Percentiles rank a stretch among this genome's conserved stretches.
These are phyloP conservation scores for Diaporthe ampelina DNA, from an alignment of 2,329 filamentous ascomycete genomes.

Conservation along the genomic window DNA sequence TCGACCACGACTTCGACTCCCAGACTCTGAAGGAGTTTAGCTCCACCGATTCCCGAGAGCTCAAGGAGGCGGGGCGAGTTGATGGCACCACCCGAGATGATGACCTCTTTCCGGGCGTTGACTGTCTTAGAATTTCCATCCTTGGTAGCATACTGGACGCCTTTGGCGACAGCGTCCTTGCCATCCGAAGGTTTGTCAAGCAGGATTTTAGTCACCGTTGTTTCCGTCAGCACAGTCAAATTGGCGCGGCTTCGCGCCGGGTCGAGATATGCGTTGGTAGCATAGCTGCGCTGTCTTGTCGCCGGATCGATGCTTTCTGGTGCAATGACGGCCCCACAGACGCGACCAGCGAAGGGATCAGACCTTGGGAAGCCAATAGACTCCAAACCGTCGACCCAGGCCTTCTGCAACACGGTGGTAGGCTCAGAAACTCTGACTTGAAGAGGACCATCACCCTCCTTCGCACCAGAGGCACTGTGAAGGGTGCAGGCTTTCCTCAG, in stretches of 20 bases:
- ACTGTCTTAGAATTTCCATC: background rate
- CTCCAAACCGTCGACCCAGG: slow-evolving; percentile 42
- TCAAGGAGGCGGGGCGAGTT: slow-evolving; percentile 32
- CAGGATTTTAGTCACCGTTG: slow-evolving; percentile 8
- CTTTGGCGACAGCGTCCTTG: slow-evolving; percentile 1
- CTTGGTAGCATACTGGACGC: slow-evolving; percentile 3
- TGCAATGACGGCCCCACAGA: slow-evolving; percentile 12
- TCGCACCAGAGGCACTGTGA: background rate
- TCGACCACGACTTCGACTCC: slow-evolving; percentile 44
- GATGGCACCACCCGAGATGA: too few species aligned
- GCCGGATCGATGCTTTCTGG: slow-evolving; percentile 41
- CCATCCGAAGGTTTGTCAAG: background rate
- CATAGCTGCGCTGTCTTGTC: slow-evolving; percentile 43
- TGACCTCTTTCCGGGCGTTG: background rate
- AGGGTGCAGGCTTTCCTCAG: slow-evolving; percentile 13
- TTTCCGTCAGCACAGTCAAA: slow-evolving; percentile 42
- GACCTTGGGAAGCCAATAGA: slow-evolving; percentile 36
- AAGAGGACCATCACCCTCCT: slow-evolving; percentile 19
- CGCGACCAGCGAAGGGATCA: slow-evolving; percentile 39
- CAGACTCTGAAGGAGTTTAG: slow-evolving; percentile 41
- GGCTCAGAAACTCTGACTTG: slow-evolving; percentile 7
- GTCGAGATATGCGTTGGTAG: slow-evolving; percentile 43
- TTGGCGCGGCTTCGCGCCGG: slow-evolving; percentile 39
- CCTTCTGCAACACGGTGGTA: slow-evolving; percentile 30
- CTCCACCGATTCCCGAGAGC: slow-evolving; percentile 46